These are phyloP conservation scores for Colletotrichum godetiae DNA, from an alignment of 2,329 filamentous ascomycete genomes.

Conservation along the genomic window DNA sequence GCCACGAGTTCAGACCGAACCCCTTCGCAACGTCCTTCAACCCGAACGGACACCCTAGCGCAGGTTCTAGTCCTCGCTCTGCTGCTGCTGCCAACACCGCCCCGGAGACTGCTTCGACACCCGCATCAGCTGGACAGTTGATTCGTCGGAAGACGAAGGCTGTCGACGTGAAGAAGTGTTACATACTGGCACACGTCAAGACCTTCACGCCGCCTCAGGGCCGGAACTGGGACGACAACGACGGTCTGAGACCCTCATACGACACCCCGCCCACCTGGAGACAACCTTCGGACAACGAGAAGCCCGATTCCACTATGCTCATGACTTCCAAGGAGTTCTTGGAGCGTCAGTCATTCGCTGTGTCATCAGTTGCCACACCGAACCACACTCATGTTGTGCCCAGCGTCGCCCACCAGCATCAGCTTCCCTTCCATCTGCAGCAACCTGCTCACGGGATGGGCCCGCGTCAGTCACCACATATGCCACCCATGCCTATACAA, in stretches of 20 bases:
- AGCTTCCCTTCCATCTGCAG: conserved; percentile 85
- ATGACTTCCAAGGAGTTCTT: conserved; percentile 83
- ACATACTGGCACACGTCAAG: conserved; percentile 65
- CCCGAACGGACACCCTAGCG: conserved; percentile 73
- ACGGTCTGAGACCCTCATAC: conserved; percentile 85
- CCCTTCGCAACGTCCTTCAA: conserved; percentile 85
- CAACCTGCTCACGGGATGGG: conserved; percentile 76
- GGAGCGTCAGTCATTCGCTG: conserved; percentile 71
- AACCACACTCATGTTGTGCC: conserved; percentile 76
- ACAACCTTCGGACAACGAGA: conserved; percentile 75
- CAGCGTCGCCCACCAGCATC: conserved; percentile 80
- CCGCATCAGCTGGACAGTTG: conserved; percentile 56
- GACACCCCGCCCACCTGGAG: conserved; percentile 90
- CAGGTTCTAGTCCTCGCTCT: conserved; percentile 78
- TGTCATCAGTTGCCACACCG: conserved; percentile 72
- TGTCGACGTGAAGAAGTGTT: conserved; percentile 77
- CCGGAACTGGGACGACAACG: conserved; percentile 78
- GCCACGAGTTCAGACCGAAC: conserved; percentile 86
- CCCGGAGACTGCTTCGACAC: conserved; percentile 19
- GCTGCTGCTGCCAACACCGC: conserved; percentile 64
- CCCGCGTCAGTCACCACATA: conserved; percentile 78
- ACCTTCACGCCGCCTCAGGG: conserved; percentile 62
- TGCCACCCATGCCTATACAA: conserved; percentile 82
- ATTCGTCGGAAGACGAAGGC: conserved; percentile 79
- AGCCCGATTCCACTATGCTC: conserved; percentile 71